Evolutionary conservation across 1,284 basidiomycete genomes (phyloP), one percentile per base, ranked within the genome.

Genomic region (Apiotrichum sp.): DNA sequence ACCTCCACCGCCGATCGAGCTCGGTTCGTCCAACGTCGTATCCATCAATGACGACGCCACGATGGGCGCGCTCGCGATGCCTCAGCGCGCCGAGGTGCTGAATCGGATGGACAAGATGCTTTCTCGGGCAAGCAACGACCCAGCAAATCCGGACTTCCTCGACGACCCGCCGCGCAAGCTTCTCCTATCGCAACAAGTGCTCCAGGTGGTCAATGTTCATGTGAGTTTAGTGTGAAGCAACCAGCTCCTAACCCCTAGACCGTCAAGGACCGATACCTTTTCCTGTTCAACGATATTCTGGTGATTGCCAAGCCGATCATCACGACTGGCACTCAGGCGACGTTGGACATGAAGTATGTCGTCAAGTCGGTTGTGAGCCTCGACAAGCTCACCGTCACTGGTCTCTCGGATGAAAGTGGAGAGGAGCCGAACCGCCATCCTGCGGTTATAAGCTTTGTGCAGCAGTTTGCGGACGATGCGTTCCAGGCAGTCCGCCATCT

Each of bases 231-330:
- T 3, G 10, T n/a, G 14, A 39, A 44, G 42, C 34, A 22, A 16
- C 33, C 14, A 16, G 9, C 49, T 42, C 40, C n/a, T 8, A 38
- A 8, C 36, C 36, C 8, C 36, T 57, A 77, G 71, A 93, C 89
- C 1, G 88, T 96, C 75, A 98, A 98, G 73, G 93, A 98, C 70
- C 86, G 95, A 8, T 93, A 91, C 78, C 81, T 98, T 11, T 93
- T 98, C 78, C 80, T 98, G 29, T 98, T 98, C 81, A 89, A 81
- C 70, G 96, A 99, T 72, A 82, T 98, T 47, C 81, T 98, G 45
- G 83, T 98, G 70, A 85, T 98, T 59, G 78, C 80, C 38, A 82
- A 82, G 66, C 80, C 81, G 0, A 53, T 81, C 44, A 70, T 78
- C 42, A 64, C 63, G 6, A 83, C 86, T 58, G 74, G 78, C 43